Conservation (phyloP, 805 yeast species). For the Candida coleopterorum region DNA sequence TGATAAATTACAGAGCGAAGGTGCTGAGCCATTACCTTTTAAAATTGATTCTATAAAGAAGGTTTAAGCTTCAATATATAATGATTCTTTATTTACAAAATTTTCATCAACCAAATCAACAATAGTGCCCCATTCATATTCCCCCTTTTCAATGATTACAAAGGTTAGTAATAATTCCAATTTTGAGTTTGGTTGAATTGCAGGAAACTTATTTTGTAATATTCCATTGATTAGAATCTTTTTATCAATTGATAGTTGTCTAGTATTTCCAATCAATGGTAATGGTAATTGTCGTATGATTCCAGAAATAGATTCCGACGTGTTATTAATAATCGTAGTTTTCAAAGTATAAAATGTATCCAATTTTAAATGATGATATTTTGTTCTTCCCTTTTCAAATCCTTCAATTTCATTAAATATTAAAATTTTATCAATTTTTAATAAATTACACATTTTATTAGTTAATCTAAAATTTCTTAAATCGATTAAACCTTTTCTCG, state of each 20-base stretch:
- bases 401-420: conserved; percentile 6
- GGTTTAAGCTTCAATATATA: conserved; percentile 21
- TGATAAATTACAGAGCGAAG: conserved; percentile 65
- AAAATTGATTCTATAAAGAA: conserved; percentile 17
- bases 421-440: conserved; percentile 46
- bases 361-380: conserved; percentile 27
- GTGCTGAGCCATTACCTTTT: conserved; percentile 42
- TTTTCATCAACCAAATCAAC: conserved; percentile 20
- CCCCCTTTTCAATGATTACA: conserved; percentile 69
- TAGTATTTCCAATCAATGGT: conserved; percentile 15
- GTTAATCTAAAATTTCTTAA: conserved; percentile 62
- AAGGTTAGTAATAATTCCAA: conserved; percentile 47
- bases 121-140: conserved; percentile 68
- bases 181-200: conserved; percentile 40
- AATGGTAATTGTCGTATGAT: conserved; percentile 57
- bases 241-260: conserved; percentile 42
- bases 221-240: conserved; percentile 69
- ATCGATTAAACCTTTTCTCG: conserved; percentile 55
- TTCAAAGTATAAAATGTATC: conserved; percentile 51
- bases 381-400: not conserved
- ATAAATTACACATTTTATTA: conserved; percentile 51
- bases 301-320: conserved; percentile 42
- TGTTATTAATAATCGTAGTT: conserved; percentile 47
- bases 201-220: conserved; percentile 46
- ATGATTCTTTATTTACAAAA: conserved; percentile 27